Evolutionary conservation across 495 filamentous ascomycete genomes (phyloP), one percentile per base, ranked within the genome.

Genomic region (Viridothelium virens): DNA sequence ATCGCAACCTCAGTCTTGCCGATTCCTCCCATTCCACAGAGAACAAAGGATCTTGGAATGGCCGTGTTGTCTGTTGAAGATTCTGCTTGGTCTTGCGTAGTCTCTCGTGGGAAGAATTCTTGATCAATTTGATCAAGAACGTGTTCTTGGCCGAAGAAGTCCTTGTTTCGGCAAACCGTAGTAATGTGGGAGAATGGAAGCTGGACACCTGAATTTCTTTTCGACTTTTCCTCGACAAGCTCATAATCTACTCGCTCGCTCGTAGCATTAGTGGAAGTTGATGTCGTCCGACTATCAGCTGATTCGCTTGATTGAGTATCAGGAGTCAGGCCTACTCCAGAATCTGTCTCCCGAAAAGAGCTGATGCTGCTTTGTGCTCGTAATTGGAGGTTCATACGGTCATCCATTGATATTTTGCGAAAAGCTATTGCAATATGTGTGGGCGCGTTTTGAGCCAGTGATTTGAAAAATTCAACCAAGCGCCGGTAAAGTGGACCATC

Each of bases 71-170:
- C 53, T 7, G 5, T 18, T 59, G 18, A 31, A 59, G 31, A n/a
- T 10, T 36, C 5, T 33, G 31, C 36, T 59, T 53, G 48, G 5
- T 18, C 48, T 18, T 59, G 5, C 10, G 53, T 31, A 31, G 36
- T 59, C 3, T 59, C 53, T 59, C 2, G 25, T 36, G 31, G 53
- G 18, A 59, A 59, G 31, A 59, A 59, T 59, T 59, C 53, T 59
- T 36, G 53, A 59, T 59, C 53, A 59, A 59, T 59, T 31, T 36
- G 11, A 18, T 59, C 53, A 59, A 59, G 53, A 36, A 59, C 31
- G 53, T 59, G 53, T 31, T 59, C 53, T 36, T 59, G 53, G 18
- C 53, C 53, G 18, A 59, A 59, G 53, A 59, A 59, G 7, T 59
- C 31, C 36, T 33, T 33, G 53, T 59, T 59, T 11, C 53, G 53